A percentile compares a stretch with the other conserved stretches of the same genome.
phyloP scores from a whole-genome alignment of 129 eudicot genomes.

The Flaveria brownii region DNA sequence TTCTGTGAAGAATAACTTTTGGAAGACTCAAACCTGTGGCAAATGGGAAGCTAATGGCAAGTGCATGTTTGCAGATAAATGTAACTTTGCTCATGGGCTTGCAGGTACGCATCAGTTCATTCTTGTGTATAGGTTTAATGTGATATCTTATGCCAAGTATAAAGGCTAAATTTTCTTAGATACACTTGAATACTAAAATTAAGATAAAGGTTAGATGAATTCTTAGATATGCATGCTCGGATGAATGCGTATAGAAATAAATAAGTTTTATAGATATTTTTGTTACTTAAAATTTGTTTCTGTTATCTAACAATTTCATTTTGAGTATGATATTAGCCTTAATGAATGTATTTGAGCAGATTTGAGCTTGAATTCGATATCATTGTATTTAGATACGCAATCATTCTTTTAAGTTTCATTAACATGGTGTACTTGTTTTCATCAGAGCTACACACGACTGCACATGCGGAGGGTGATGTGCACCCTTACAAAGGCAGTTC shows the following conservation, averaged over 20 bases:
- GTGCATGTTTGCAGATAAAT: no score
- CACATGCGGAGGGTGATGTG: constrained; percentile 38
- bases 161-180: neutral
- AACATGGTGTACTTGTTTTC: neutral
- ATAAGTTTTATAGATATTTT: neutral
- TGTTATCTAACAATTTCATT: neutral
- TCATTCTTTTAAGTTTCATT: neutral
- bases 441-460: constrained; percentile 46
- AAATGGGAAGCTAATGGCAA: no score
- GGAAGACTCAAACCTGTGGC: no score
- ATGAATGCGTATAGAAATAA: neutral
- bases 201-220: neutral
- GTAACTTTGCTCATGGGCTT: no score
- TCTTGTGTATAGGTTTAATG: neutral
- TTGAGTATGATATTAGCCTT: neutral
- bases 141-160: neutral
- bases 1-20: no score
- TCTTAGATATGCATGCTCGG: neutral
- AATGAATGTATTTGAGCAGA: neutral
- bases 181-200: neutral
- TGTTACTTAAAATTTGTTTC: neutral
- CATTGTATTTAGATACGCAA: neutral
- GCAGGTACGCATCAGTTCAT: neutral
- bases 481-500: constrained; percentile 8
- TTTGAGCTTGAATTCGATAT: neutral